These are phyloP conservation scores for Pythium grandisporangium DNA, from an alignment of 352 stramenopile species.

Conservation along the genomic window DNA sequence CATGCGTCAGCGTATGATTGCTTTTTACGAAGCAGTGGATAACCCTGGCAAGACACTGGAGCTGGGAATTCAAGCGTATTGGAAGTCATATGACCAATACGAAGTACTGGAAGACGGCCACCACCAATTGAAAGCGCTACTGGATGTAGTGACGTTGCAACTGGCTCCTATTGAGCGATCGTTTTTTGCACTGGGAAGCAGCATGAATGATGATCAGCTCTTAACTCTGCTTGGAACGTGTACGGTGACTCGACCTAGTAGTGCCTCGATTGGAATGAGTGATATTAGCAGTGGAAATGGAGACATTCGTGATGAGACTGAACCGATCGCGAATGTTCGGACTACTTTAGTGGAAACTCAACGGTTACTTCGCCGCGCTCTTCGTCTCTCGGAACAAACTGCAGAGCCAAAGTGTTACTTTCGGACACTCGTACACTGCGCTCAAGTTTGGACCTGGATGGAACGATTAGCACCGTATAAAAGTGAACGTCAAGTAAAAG, in stretches of 20 bases:
- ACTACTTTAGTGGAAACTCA: slow-evolving; percentile 54
- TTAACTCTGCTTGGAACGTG: slow-evolving; percentile 13
- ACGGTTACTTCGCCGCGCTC: slow-evolving; percentile 49
- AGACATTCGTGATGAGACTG: slow-evolving; percentile 19
- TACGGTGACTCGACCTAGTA: slow-evolving; percentile 6
- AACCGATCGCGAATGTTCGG: slow-evolving; percentile 50
- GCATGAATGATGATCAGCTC: slow-evolving; percentile 54
- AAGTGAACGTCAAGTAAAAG: slow-evolving; percentile 64
- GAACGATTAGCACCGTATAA: slow-evolving; percentile 73
- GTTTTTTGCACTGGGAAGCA: slow-evolving; percentile 69
- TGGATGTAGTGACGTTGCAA: slow-evolving; percentile 59
- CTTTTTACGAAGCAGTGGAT: slow-evolving; percentile 34
- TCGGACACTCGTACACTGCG: slow-evolving; percentile 45
- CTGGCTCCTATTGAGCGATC: slow-evolving; percentile 52
- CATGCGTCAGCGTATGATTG: slow-evolving; percentile 36
- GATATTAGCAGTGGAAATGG: slow-evolving; percentile 16
- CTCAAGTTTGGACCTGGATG: slow-evolving; percentile 72
- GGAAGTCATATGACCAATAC: slow-evolving; percentile 64
- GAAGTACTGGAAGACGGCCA: slow-evolving; percentile 54
- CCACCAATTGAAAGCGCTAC: slow-evolving; percentile 67
- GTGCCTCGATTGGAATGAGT: slow-evolving; percentile 5
- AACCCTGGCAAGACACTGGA: slow-evolving; percentile 38
- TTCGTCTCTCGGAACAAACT: slow-evolving; percentile 60
- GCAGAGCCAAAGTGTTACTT: slow-evolving; percentile 47
- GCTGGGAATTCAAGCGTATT: slow-evolving; percentile 43